Conservation (phyloP, 441 rosid species). For the Omphalea diandra region DNA sequence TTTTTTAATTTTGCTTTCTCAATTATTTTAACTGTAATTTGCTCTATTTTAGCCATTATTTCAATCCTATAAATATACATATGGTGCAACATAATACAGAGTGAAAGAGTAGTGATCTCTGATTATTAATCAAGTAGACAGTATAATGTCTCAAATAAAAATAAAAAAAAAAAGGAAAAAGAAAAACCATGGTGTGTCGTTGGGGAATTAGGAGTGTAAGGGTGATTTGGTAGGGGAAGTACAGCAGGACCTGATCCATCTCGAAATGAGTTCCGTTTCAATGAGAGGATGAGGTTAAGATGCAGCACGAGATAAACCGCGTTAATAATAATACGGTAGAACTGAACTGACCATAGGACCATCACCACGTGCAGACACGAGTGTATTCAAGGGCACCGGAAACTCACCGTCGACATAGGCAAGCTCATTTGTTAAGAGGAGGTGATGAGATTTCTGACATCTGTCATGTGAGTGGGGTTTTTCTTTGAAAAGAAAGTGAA, state of each 20-base stretch:
- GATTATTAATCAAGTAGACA: too few species aligned
- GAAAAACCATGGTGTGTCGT: too few species aligned
- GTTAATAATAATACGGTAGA: conserved; percentile 12
- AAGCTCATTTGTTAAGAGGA: conserved; percentile 30
- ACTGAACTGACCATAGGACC: conserved; percentile 1
- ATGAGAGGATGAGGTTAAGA: conserved; percentile 13
- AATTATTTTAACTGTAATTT: too few species aligned
- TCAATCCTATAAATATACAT: too few species aligned
- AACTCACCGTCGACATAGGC: conserved; percentile 22
- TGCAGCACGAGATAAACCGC: conserved; percentile 15
- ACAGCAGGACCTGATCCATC: conserved; percentile 49
- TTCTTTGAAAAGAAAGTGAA: conserved; percentile 10
- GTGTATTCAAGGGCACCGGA: conserved; percentile 22
- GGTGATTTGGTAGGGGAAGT: too few species aligned
- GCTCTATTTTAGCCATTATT: too few species aligned
- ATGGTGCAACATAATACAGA: too few species aligned
- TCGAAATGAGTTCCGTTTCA: conserved; percentile 45
- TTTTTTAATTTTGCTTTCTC: too few species aligned
- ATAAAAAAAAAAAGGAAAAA: too few species aligned
- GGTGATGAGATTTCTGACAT: conserved; percentile 44
- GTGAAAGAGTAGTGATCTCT: too few species aligned
- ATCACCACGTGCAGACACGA: conserved; percentile 19
- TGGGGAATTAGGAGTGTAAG: too few species aligned
- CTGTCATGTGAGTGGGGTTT: conserved; percentile 47
- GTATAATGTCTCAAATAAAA: too few species aligned